phyloP scores from a whole-genome alignment of 495 filamentous ascomycete species.

The Entonaema liquescens region DNA sequence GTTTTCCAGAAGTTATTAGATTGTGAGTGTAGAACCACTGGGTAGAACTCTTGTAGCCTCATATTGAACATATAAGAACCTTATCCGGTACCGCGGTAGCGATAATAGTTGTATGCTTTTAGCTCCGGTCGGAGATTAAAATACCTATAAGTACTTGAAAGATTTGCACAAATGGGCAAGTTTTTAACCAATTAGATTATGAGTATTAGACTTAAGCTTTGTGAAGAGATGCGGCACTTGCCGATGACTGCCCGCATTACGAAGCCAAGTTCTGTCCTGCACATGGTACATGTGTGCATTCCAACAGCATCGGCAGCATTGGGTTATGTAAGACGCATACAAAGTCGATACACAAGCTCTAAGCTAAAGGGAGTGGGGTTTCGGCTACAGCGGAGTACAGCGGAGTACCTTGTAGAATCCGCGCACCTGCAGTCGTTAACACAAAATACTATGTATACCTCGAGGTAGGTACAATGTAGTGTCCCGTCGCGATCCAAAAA shows the following conservation, averaged over 20 bases:
- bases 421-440: background rate
- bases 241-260: background rate
- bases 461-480: no score
- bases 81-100: no score
- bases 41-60: no score
- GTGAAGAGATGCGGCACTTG: background rate
- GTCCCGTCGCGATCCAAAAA: conserved; percentile 3
- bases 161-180: background rate
- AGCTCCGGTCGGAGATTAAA: background rate
- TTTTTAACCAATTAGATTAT: background rate
- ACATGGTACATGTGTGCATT: background rate
- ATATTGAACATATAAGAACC: no score
- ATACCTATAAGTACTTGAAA: background rate
- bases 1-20: no score
- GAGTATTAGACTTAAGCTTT: background rate
- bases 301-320: background rate
- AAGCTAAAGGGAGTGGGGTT: background rate
- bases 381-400: background rate
- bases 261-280: background rate
- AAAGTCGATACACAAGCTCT: background rate
- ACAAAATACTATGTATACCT: no score
- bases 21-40: no score
- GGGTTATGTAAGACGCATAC: background rate
- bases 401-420: background rate
- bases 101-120: background rate